Conservation (phyloP, 345 rosid species). For the Arabidopsis thaliana region TAIR10.1 NC_003071.7:16130501-16131000, state of each 20-base stretch:
- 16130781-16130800: background rate
- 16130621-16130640: slow-evolving; percentile 47
- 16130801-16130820: background rate
- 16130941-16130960: slow-evolving; percentile 15
- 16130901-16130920: slow-evolving; percentile 23
- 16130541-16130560: slow-evolving; percentile 22
- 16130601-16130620: slow-evolving; percentile 35
- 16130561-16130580: slow-evolving; percentile 26
- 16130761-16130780: slow-evolving; percentile 29
- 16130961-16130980: slow-evolving; percentile 32
- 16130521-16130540: slow-evolving; percentile 36
- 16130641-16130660: slow-evolving; percentile 36
- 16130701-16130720: slow-evolving; percentile 28
- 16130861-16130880: slow-evolving; percentile 12
- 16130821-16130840: background rate
- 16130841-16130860: slow-evolving; percentile 19
- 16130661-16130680: slow-evolving; percentile 5
- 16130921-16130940: slow-evolving; percentile 26
- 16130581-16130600: slow-evolving; percentile 35
- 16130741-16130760: slow-evolving; percentile 48
- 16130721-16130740: slow-evolving; percentile 41
- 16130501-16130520: slow-evolving; percentile 44
- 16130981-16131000: slow-evolving; percentile 25
- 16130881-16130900: slow-evolving; percentile 37
- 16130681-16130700: slow-evolving; percentile 30